Evolutionary conservation across 495 filamentous ascomycete species (phyloP).

Genomic region (Penicillium fimorum): DNA sequence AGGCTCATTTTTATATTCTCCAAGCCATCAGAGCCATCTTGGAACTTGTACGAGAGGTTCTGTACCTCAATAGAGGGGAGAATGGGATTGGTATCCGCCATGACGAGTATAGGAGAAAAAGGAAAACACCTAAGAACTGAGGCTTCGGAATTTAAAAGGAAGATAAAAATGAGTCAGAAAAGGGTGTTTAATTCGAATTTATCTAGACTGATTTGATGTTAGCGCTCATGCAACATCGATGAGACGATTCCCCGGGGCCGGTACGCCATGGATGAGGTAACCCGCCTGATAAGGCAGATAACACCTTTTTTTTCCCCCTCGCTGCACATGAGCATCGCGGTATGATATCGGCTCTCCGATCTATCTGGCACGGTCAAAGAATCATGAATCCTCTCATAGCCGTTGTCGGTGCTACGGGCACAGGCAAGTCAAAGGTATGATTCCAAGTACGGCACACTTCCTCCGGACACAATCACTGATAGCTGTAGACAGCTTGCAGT

Average conservation of each 20-base stretch:
- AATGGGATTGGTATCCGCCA: constrained; percentile 16
- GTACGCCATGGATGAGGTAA: constrained; percentile 23
- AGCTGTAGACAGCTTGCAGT: constrained; percentile 76
- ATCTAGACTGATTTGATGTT: constrained; percentile 1
- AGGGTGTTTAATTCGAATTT: constrained; percentile 1
- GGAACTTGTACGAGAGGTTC: constrained; percentile 84
- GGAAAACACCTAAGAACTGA: background rate
- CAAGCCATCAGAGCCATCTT: constrained; percentile 73
- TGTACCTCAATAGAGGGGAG: constrained; percentile 64
- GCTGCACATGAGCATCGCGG: constrained; percentile 14
- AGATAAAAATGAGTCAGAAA: constrained; percentile 1
- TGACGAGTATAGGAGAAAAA: constrained; percentile 8
- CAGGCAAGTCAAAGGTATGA: constrained; percentile 93
- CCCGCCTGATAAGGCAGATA: constrained; percentile 15
- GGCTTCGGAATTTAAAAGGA: background rate
- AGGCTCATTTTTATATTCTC: constrained; percentile 67
- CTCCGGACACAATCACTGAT: constrained; percentile 22
- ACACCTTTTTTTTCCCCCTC: constrained; percentile 1
- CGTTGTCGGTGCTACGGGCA: constrained; percentile 89
- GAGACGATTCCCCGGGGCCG: background rate
- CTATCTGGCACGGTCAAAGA: constrained; percentile 17
- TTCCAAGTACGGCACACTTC: constrained; percentile 13
- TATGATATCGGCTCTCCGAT: constrained; percentile 31
- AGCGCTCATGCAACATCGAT: constrained; percentile 2
- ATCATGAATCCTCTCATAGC: constrained; percentile 67